Evolutionary conservation across 2,329 filamentous ascomycete genomes (phyloP), one percentile per base, ranked within the genome.

Genomic region (Colletotrichum cuscutae): DNA sequence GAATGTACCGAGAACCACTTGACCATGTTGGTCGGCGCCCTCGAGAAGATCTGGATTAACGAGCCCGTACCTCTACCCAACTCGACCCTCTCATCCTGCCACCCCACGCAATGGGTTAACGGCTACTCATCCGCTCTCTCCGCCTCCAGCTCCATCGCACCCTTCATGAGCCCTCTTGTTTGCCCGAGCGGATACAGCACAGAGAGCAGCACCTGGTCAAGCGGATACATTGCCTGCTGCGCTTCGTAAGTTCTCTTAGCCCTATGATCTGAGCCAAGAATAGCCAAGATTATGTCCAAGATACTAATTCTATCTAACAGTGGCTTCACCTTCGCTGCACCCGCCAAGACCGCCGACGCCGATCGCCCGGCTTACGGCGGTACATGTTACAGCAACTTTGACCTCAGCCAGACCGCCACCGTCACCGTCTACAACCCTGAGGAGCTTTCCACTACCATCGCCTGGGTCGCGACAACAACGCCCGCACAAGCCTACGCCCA

Each of bases 1-100:
- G 52, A 72, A 9, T 72, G 70, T 49, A 22, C 60, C 32, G 65
- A 72, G 54, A 65, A 72, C 46, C 70, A 72, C 56, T 26, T 72
- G 66, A 72, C 70, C 19, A 72, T 72, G 70, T 13, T 72, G 42
- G 70, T 72, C 22, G 70, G 70, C 66, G 70, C 70, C 46, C 60
- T 65, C 11, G 70, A 72, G 66, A 72, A 72, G 66, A 72, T 72
- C 56, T 72, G 70, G 70, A 72, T 72, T 28, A 72, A 72, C 35
- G 70, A 72, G 54, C 70, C 70, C 8, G 54, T 65, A 30, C 70
- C 70, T 24, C 60, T 72, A 22, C 70, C 70, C 59, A 70, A 70
- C 60, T 59, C 67, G 35, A 72, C 70, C 22, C 49, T 60, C 66
- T 37, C 70, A 7, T 70, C 70, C 8, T 72, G 70, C 60, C 69